Evolutionary conservation across 2,329 filamentous ascomycete genomes (phyloP).

Genomic region (Eutypella sp.): DNA sequence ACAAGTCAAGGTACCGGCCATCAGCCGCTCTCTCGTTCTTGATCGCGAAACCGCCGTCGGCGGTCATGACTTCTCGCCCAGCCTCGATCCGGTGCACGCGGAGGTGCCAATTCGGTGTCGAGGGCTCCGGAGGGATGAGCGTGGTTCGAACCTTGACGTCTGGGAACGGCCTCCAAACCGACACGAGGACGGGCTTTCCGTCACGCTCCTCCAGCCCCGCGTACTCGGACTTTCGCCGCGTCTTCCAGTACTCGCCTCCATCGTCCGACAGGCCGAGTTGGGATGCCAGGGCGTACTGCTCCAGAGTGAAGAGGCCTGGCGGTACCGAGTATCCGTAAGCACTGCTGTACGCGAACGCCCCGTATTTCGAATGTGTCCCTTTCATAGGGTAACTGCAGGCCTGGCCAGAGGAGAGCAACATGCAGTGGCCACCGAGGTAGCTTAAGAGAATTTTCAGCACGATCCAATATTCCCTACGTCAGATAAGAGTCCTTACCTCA

Average conservation of each 20-base stretch:
- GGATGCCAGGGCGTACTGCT: slow-evolving; percentile 71
- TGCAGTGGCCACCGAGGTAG: slow-evolving; percentile 67
- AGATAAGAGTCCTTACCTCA: slow-evolving; percentile 35
- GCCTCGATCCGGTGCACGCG: slow-evolving; percentile 58
- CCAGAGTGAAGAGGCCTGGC: slow-evolving; percentile 68
- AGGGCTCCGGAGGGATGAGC: slow-evolving; percentile 55
- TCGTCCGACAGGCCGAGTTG: slow-evolving; percentile 74
- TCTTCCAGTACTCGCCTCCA: slow-evolving; percentile 74
- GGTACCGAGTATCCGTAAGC: slow-evolving; percentile 74
- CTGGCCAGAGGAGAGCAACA: slow-evolving; percentile 71
- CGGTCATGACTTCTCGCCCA: slow-evolving; percentile 60
- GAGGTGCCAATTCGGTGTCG: slow-evolving; percentile 64
- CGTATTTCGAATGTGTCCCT: slow-evolving; percentile 77
- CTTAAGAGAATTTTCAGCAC: slow-evolving; percentile 29
- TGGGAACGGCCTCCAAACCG: slow-evolving; percentile 64
- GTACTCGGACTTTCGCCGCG: slow-evolving; percentile 62
- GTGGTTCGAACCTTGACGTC: slow-evolving; percentile 64
- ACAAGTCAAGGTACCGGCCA: slow-evolving; percentile 46
- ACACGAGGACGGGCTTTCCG: slow-evolving; percentile 56
- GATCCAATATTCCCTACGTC: too few species aligned
- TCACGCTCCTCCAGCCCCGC: slow-evolving; percentile 55
- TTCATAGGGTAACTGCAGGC: slow-evolving; percentile 80
- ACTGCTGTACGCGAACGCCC: slow-evolving; percentile 71
- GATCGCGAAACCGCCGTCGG: slow-evolving; percentile 72
- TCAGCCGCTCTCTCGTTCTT: slow-evolving; percentile 45